Evolutionary conservation across 257 asterid species (phyloP).

Genomic region (Solanum chmielewskii): DNA sequence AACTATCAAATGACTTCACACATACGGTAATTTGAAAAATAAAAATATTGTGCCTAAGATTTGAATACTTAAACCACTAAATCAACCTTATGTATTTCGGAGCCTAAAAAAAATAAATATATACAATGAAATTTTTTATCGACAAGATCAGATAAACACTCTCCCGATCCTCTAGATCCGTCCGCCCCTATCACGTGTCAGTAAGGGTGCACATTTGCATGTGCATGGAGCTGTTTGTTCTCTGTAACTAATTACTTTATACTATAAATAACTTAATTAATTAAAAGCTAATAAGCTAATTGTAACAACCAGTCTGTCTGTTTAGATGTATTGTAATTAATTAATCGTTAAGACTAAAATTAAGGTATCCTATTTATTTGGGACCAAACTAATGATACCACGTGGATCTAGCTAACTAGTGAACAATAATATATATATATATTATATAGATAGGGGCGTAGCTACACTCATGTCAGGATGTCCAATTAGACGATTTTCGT

Average conservation of each 20-base stretch:
- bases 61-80: not conserved
- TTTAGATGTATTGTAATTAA: not conserved
- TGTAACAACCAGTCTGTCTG: not conserved
- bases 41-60: not conserved
- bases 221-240: not conserved
- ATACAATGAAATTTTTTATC: accelerated
- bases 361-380: not conserved
- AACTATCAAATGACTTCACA: not conserved
- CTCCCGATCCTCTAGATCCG: not conserved
- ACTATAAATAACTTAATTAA: not conserved
- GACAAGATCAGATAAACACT: not conserved
- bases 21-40: not conserved
- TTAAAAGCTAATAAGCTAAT: not conserved
- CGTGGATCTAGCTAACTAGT: not conserved
- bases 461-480: not conserved
- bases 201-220: not conserved
- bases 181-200: not conserved
- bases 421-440: not conserved
- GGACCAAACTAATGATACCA: not conserved
- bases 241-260: not conserved
- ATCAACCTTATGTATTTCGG: not conserved
- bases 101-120: not conserved
- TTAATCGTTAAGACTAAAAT: not conserved
- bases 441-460: not conserved
- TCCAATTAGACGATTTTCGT: no score